Base-by-base conservation (phyloP, 805 yeast genomes). In the Huiozyma sinensis region DNA sequence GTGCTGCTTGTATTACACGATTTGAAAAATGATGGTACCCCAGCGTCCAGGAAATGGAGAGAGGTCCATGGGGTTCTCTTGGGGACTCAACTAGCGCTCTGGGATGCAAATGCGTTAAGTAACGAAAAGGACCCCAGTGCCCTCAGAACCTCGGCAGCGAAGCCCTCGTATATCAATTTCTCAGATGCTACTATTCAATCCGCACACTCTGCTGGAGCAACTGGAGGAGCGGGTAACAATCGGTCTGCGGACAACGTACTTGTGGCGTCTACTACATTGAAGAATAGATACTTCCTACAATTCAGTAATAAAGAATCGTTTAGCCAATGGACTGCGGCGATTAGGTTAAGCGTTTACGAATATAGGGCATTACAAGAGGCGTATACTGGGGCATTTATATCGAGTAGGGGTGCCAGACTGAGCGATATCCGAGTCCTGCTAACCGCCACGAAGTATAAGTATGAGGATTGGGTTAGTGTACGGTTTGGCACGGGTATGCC, bases 401-500 rank as follows among this genome's bases (percentile, higher is more conserved):
- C 94, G 7, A 88, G 95, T n/a, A 73, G 94, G 56, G 98, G 98
- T 24, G 75, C 95, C 5, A 70, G 83, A 47, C 67, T 92, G 47
- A 81, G 90, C 43, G 97, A 94, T 57, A 88, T 92, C 49, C 76
- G 84, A 47, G 83, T 90, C 11, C 71, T 92, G 38, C 70, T 92
- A 46, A 82, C 95, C 0, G 95, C 84, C 50, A 81, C 92, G 13
- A 81, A 90, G 56, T 84, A 79, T 59, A 77, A 76, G 47, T 92
- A 87, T 57, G 95, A 86, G 62, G 96, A 89, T 56, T 90, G 96
- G 97, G 88, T 83, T 37, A 76, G 88, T 60, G 95, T 92, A 12
- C 72, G 97, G 51, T 92, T 90, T 63, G 97, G 98, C 13, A 76
- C 92, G 7, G 98, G 98, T 27, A 86, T 87, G 95, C 95, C 97